Evolutionary conservation across 2,329 filamentous ascomycete species (phyloP), one percentile per base, ranked within the genome.

Genomic region (Cytospora paraplurivora): DNA sequence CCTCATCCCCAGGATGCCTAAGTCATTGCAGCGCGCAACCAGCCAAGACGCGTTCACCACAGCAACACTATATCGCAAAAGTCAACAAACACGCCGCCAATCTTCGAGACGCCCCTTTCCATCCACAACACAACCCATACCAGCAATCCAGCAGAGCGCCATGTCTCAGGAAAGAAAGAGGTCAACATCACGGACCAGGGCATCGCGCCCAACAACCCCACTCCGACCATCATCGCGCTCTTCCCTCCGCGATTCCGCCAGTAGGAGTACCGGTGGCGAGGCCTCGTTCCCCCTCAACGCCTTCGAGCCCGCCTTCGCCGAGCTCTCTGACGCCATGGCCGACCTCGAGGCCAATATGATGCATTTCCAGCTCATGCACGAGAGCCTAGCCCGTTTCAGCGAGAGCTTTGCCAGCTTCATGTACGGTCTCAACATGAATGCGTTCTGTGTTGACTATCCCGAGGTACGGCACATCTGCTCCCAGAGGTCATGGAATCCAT

Each of bases 351-450:
- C 93, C 66, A 98, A 99, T 76, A 93, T 98, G 81, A 92, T 96
- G 89, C 93, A 97, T 74, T 88, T 99, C 69, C 94, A 98, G 76
- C 80, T 97, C 67, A 96, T 99, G 88, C 93, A 99, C 73, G 94
- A 98, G 79, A 96, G 92, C 72, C 78, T 99, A 69, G 87, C 92
- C 32, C 87, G 95, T 33, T 99, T 99, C 77, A 94, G 89, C 76
- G 95, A 99, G 81, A 96, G 91, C 72, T 99, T 99, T 76, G 93
- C 93, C 1, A 92, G 90, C 70, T 98, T 99, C 72, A 78, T 99
- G 53, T 99, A 98, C 71, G 95, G 95, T 1, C 76, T 99, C 74
- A 98, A 98, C 73, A 97, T 99, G 93, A 98, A 97, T 76, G 95
- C 95, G 1, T 99, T 98, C 75, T 98, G 94, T 75, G 93, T 98